Percentiles rank a stretch among this genome's conserved stretches.
Conservation (phyloP, 306 rosid genomes). For the Cercis canadensis region DNA sequence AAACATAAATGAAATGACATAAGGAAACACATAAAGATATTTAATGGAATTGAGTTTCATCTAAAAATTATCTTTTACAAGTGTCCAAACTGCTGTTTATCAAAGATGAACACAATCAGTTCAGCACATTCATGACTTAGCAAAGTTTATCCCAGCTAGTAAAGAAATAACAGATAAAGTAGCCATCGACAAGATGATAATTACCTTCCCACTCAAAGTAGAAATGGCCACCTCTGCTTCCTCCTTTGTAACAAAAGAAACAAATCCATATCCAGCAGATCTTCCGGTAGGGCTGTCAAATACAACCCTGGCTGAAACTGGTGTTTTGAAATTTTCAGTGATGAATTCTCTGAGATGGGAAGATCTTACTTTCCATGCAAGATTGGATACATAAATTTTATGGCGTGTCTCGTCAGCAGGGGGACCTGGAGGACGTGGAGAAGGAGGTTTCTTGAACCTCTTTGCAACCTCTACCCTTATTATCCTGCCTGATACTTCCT, state of each 20-base stretch:
- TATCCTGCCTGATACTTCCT: slow-evolving; percentile 77
- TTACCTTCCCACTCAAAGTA: slow-evolving; percentile 82
- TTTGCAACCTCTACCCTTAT: slow-evolving; percentile 75
- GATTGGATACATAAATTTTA: slow-evolving; percentile 74
- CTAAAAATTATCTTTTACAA: slow-evolving; percentile 2
- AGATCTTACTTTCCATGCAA: slow-evolving; percentile 84
- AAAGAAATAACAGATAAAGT: slow-evolving; percentile 28
- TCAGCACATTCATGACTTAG: slow-evolving; percentile 6
- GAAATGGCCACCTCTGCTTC: slow-evolving; percentile 85
- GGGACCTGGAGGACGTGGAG: slow-evolving; percentile 55
- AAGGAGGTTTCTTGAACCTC: slow-evolving; percentile 74
- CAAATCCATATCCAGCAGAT: slow-evolving; percentile 85
- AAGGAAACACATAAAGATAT: background rate
- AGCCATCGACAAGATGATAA: slow-evolving; percentile 22
- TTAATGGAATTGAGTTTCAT: background rate
- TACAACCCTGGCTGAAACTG: slow-evolving; percentile 85
- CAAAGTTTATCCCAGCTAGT: background rate
- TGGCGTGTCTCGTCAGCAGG: slow-evolving; percentile 60
- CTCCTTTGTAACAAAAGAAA: slow-evolving; percentile 72
- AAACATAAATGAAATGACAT: slow-evolving; percentile 13
- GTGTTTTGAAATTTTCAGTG: slow-evolving; percentile 68
- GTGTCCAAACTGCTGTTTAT: slow-evolving; percentile 4
- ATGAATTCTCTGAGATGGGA: slow-evolving; percentile 72
- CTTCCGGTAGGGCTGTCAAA: slow-evolving; percentile 67
- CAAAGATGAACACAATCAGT: slow-evolving; percentile 18